Conservation (phyloP, 106 monocot species). For the Cymbidium sinense region DNA sequence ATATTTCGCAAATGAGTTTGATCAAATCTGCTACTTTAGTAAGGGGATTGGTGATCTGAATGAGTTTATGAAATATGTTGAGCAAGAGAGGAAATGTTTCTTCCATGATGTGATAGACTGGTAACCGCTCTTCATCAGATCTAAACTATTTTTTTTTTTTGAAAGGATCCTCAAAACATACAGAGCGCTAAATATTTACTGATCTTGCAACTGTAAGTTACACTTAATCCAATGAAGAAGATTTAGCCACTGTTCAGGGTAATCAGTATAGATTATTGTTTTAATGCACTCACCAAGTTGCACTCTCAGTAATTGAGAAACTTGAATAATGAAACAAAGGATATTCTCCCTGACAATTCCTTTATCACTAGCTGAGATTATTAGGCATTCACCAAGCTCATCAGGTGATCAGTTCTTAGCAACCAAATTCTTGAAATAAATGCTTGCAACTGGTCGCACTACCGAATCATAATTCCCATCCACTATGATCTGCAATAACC, state of each 20-base stretch:
- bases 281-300: too few species aligned
- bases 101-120: conserved; percentile 70
- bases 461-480: conserved; percentile 58
- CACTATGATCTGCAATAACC: too few species aligned
- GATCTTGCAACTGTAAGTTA: conserved; percentile 77
- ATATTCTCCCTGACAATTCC: conserved; percentile 67
- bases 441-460: conserved; percentile 89
- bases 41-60: conserved; percentile 68
- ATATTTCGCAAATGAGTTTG: conserved; percentile 98
- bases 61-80: conserved; percentile 67
- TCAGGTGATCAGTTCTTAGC: conserved; percentile 86
- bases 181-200: conserved; percentile 83
- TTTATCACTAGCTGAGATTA: conserved; percentile 67
- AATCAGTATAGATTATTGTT: too few species aligned
- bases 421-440: conserved; percentile 94
- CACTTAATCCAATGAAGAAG: conserved; percentile 76
- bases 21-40: conserved; percentile 82
- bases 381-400: conserved; percentile 62
- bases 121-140: conserved; percentile 83
- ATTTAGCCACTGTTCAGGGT: conserved; percentile 89
- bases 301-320: too few species aligned
- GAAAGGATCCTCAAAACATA: conserved; percentile 91
- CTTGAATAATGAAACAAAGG: too few species aligned
- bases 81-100: conserved; percentile 85
- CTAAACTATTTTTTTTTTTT: conserved; percentile 94